Base-by-base conservation (phyloP, 1,139 yeast genomes). In the Groenewaldozyma auringiensis region DNA sequence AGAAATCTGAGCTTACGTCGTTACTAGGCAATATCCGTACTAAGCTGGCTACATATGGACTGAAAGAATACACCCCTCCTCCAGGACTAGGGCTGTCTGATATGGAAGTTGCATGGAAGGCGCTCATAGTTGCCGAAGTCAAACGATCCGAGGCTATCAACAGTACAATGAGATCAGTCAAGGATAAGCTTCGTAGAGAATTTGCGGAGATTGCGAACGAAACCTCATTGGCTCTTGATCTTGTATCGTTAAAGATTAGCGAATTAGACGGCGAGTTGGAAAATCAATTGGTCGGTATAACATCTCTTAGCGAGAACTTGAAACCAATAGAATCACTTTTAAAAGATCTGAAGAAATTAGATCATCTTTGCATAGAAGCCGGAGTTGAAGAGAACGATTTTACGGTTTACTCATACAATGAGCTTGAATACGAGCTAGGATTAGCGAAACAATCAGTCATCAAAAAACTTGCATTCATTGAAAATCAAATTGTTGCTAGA, bases 111-210 rank as follows among this genome's bases (percentile, higher is more conserved):
- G 55, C 55, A 8, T 68, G 72, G 72, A 52, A 55, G 20, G 42
- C 48, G 4, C 53, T 68, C 29, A 54, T 66, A 16, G 42, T 46
- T 16, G 60, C 64, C 1, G 72, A 68, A 47, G 68, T 63, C 1
- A 48, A 47, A 18, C 49, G 65, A n/a, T 64, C 70, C 1, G 58
- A 57, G 43, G 45, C 44, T 17, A 64, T 67, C 42, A 67, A 65
- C 51, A 60, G 61, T 41, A 58, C 62, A 34, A 56, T 68, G 49
- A 50, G 67, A 37, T 58, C 58, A 21, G 60, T 68, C 44, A 66
- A 68, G 41, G 63, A 70, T 33, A 74, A 74, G 49, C 68, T 87
- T 47, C 56, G 65, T 41, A 52, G 57, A 11, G 79, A 76, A 45
- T 74, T 79, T 53, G 70, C 68, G 0, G 62, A 62, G 18, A 58